Evolutionary conservation across 495 filamentous ascomycete genomes (phyloP), one percentile per base, ranked within the genome.

Genomic region (Evansstolkia leycettana): DNA sequence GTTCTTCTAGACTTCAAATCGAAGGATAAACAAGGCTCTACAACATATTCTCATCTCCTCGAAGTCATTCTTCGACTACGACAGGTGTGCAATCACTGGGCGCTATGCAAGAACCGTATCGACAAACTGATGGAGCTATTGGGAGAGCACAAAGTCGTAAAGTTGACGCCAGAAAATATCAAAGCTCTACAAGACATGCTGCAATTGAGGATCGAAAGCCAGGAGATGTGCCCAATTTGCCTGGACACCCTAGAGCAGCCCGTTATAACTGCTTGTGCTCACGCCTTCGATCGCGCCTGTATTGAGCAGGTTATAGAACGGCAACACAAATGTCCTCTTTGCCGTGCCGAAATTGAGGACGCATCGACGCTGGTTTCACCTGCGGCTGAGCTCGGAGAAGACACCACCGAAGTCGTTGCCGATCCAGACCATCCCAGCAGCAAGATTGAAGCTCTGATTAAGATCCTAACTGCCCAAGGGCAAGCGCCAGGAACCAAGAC

Each of bases 71-170:
- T 95, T 0, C 80, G 88, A 9, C 69, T 95, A 37, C 75, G 88
- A 11, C 88, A 95, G 55, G 72, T 79, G 42, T 87, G 88, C 57
- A 85, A 89, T 41, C 88, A 94, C 54, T 89, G 84, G 82, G 76
- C 75, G 9, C 65, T 95, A 2, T 83, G 80, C 51, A 80, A 82
- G 23, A 64, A 73, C 16, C 77, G 84, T 3, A 61, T 92, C 11
- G 70, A 73, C n/a, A 73, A 78, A 12, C 67, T 94, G 5, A 58
- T 86, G 39, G 60, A 65, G 7, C 58, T 80, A 6, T 59, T 92
- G 17, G 84, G 82, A 17, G 62, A 72, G 14, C 54, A 78, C 26
- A 72, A 75, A 33, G 61, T 79, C 2, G 78, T 92, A 0, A 69
- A 71, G 2, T 64, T 93, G 16, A 95, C 70, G 1, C 68, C 71